These are phyloP conservation scores for Ganoderma resinaceum DNA, from an alignment of 1,284 basidiomycete species.

Conservation along the genomic window DNA sequence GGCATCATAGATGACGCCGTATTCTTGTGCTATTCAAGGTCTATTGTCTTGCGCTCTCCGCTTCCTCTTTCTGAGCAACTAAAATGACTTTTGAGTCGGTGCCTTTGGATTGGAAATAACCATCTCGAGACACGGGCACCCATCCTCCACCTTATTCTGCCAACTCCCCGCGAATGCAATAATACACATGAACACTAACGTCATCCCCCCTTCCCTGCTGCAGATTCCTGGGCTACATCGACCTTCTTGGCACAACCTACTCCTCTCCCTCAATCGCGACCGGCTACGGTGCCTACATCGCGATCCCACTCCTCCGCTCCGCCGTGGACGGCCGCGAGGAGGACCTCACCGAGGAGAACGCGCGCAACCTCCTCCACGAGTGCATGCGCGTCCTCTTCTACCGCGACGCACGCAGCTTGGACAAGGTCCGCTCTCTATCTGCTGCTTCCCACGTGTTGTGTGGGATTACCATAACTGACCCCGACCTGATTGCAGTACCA, in stretches of 20 bases:
- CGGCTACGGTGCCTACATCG: conserved; percentile 95
- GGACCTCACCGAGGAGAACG: conserved; percentile 81
- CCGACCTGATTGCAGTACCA: conserved; percentile 74
- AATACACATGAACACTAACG: neutral
- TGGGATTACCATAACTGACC: neutral
- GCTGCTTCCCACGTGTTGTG: neutral
- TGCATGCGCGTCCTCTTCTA: conserved; percentile 97
- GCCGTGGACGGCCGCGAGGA: conserved; percentile 88
- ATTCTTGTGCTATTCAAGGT: neutral
- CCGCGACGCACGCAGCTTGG: conserved; percentile 93
- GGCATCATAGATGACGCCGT: neutral
- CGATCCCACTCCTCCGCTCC: conserved; percentile 90
- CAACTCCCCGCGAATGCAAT: neutral
- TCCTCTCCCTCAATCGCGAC: conserved; percentile 95
- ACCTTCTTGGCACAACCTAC: conserved; percentile 97
- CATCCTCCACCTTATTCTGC: neutral
- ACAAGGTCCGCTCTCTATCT: conserved; percentile 74
- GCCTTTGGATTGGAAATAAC: neutral
- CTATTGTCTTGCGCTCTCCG: neutral
- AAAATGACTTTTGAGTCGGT: neutral
- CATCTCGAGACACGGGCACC: neutral
- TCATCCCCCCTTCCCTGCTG: neutral
- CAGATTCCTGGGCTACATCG: conserved; percentile 94
- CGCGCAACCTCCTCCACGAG: conserved; percentile 81
- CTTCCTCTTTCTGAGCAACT: neutral